Conservation (phyloP, 1,284 basidiomycete species). For the Sanghuangporus baumii region DNA sequence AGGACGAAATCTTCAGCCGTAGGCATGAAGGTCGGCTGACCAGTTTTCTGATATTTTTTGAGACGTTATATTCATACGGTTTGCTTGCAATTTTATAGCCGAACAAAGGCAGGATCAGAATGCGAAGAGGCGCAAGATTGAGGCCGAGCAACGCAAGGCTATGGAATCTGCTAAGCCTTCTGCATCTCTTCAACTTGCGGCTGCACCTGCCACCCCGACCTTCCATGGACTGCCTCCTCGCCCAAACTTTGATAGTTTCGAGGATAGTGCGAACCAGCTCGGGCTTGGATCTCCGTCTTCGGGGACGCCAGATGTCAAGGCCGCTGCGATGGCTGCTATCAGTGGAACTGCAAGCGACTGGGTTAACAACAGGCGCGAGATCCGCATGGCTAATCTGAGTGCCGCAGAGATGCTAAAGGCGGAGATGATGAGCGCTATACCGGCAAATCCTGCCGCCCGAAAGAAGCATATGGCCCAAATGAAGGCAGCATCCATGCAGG, state of each 20-base stretch:
- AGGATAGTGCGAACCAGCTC: constrained; percentile 68
- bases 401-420: constrained; percentile 93
- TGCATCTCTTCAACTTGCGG: constrained; percentile 8
- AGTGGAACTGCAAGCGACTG: constrained; percentile 82
- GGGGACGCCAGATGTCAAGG: constrained; percentile 38
- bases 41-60: constrained; percentile 21
- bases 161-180: constrained; percentile 30
- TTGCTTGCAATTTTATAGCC: constrained; percentile 40
- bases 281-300: constrained; percentile 53
- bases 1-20: constrained; percentile 94
- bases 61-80: constrained; percentile 17
- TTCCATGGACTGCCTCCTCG: constrained; percentile 52
- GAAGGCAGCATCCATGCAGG: not conserved
- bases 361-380: constrained; percentile 81
- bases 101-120: constrained; percentile 92
- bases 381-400: constrained; percentile 93
- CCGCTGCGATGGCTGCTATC: constrained; percentile 55
- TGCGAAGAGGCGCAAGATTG: constrained; percentile 82
- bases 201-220: constrained; percentile 48
- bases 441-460: constrained; percentile 39
- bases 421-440: constrained; percentile 69
- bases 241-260: constrained; percentile 56
- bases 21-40: constrained; percentile 79
- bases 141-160: constrained; percentile 48
- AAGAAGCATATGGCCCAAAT: constrained; percentile 1